phyloP scores from a whole-genome alignment of 805 yeast genomes.

The Lipomyces sp. region DNA sequence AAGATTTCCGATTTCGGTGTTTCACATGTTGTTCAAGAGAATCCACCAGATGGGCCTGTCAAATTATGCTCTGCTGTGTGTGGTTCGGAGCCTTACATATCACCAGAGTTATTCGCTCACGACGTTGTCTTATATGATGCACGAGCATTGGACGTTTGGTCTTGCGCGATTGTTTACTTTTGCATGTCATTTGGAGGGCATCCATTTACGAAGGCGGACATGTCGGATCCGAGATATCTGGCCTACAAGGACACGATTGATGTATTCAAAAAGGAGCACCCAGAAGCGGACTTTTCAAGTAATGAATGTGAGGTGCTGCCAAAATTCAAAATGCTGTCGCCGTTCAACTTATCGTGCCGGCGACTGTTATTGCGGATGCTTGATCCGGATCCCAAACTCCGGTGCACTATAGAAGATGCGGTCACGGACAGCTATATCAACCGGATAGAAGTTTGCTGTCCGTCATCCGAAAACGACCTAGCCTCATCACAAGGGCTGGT shows the following conservation, averaged over 20 bases:
- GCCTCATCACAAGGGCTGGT: not conserved
- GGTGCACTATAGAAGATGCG: conserved; percentile 78
- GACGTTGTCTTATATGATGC: conserved; percentile 63
- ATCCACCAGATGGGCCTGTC: conserved; percentile 51
- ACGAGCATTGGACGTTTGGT: conserved; percentile 84
- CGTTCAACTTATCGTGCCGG: conserved; percentile 33
- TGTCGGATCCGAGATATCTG: conserved; percentile 39
- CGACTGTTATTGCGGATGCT: conserved; percentile 74
- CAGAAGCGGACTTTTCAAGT: conserved; percentile 27
- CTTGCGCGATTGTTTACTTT: conserved; percentile 91
- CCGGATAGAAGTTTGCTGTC: conserved; percentile 38
- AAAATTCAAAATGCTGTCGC: conserved; percentile 28
- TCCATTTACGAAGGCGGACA: conserved; percentile 43
- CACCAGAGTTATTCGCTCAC: conserved; percentile 68
- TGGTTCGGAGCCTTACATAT: conserved; percentile 88
- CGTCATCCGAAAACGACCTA: conserved; percentile 17
- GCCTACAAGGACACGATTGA: conserved; percentile 26
- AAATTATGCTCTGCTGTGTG: conserved; percentile 76
- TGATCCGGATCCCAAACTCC: conserved; percentile 74
- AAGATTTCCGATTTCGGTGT: conserved; percentile 91
- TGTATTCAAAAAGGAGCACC: conserved; percentile 29
- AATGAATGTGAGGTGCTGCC: conserved; percentile 28
- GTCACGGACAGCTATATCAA: conserved; percentile 76
- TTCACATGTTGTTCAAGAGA: conserved; percentile 64
- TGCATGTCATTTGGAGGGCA: conserved; percentile 62